Evolutionary conservation across 2,329 filamentous ascomycete species (phyloP).

Genomic region (Pezicula neosporulosa): DNA sequence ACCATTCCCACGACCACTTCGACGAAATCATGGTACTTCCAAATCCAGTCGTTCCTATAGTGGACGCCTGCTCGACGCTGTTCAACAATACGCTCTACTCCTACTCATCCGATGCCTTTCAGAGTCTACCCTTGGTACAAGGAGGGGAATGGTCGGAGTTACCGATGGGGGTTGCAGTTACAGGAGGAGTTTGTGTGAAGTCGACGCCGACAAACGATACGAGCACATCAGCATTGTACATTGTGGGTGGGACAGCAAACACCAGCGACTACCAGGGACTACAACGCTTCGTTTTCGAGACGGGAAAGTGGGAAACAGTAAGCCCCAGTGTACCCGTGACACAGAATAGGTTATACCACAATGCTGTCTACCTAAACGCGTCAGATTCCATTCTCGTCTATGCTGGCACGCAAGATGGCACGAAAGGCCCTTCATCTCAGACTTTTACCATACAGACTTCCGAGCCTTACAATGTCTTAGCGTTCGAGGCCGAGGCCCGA

Average conservation of each 20-base stretch:
- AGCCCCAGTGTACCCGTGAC: constrained; percentile 32
- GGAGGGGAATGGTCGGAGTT: constrained; percentile 71
- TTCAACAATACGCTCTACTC: constrained; percentile 81
- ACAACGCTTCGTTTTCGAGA: constrained; percentile 61
- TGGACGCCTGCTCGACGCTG: constrained; percentile 78
- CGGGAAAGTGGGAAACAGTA: constrained; percentile 56
- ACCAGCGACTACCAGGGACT: constrained; percentile 64
- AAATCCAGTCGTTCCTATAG: constrained; percentile 64
- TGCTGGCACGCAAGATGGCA: constrained; percentile 66
- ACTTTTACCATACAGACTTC: constrained; percentile 71
- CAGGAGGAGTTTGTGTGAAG: constrained; percentile 74
- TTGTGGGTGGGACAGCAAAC: constrained; percentile 70
- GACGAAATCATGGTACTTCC: constrained; percentile 44
- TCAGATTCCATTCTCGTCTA: constrained; percentile 76
- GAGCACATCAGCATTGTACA: constrained; percentile 63
- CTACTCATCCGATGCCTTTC: constrained; percentile 72
- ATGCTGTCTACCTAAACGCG: constrained; percentile 68
- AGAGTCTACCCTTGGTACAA: constrained; percentile 65
- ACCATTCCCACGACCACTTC: neutral
- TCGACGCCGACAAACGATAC: constrained; percentile 56
- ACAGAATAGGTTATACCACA: constrained; percentile 70
- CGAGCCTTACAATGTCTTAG: constrained; percentile 59
- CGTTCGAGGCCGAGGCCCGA: constrained; percentile 56
- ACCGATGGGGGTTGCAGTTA: constrained; percentile 64
- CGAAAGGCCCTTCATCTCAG: constrained; percentile 57